Evolutionary conservation across 1,139 yeast species (phyloP).

Genomic region (Candida smagusa): DNA sequence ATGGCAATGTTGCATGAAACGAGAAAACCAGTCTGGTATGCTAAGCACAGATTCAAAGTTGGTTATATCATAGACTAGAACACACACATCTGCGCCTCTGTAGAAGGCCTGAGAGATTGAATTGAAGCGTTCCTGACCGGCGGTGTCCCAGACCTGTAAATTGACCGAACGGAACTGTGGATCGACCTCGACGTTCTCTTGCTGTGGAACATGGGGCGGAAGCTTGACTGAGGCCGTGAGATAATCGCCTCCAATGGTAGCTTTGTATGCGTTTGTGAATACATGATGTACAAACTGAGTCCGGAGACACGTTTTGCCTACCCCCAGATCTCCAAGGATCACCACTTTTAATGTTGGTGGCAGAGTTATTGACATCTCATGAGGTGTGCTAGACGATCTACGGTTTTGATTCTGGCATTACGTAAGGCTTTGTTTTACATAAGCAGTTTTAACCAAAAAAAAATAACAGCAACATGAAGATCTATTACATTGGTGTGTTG

Average conservation of each 20-base stretch:
- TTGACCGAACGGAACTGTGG: conserved; percentile 20
- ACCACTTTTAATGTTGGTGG: conserved; percentile 47
- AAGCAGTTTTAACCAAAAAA: neutral
- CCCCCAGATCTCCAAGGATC: conserved; percentile 58
- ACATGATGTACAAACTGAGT: conserved; percentile 58
- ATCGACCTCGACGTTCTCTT: conserved; percentile 2
- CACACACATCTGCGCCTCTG: conserved; percentile 59
- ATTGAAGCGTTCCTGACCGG: conserved; percentile 64
- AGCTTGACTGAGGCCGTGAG: conserved; percentile 42
- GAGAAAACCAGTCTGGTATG: conserved; percentile 49
- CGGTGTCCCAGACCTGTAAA: conserved; percentile 65
- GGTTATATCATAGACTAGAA: conserved; percentile 56
- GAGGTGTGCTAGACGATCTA: neutral
- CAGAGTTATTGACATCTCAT: conserved; percentile 7
- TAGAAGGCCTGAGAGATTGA: conserved; percentile 58
- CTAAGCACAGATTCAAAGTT: conserved; percentile 52
- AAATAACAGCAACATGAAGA: conserved; percentile 56
- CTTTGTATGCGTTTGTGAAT: conserved; percentile 56
- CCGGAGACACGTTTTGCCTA: conserved; percentile 60
- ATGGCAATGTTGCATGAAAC: conserved; percentile 50
- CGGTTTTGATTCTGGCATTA: neutral
- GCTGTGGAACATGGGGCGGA: conserved; percentile 4
- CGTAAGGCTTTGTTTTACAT: neutral
- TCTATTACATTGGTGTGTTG: conserved; percentile 84
- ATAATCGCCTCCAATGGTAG: conserved; percentile 63